Evolutionary conservation across 2,329 filamentous ascomycete species (phyloP).

Genomic region (Trichoderma guizhouense): DNA sequence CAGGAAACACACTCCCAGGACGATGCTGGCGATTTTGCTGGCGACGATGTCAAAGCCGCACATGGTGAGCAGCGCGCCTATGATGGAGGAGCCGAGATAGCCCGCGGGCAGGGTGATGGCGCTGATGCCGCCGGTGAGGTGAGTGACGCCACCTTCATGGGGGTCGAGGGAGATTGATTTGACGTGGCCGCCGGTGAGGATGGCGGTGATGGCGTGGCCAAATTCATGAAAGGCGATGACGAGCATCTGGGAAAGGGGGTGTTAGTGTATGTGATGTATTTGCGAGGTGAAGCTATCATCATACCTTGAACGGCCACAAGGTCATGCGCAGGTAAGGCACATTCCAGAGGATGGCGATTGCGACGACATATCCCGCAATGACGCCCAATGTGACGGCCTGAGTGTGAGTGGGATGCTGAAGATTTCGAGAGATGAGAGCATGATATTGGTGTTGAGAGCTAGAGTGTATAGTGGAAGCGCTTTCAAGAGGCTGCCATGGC

Average conservation of each 20-base stretch:
- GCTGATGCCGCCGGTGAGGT: conserved; percentile 69
- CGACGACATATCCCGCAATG: conserved; percentile 68
- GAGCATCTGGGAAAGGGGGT: conserved; percentile 58
- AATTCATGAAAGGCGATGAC: conserved; percentile 83
- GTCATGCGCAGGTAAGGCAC: conserved; percentile 71
- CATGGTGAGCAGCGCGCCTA: conserved; percentile 74
- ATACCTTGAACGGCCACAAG: conserved; percentile 77
- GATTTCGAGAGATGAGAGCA: conserved; percentile 40
- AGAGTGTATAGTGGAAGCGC: neutral
- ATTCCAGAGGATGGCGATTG: conserved; percentile 76
- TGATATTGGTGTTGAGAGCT: neutral
- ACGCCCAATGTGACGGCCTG: conserved; percentile 69
- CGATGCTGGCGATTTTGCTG: conserved; percentile 73
- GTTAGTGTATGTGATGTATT: neutral
- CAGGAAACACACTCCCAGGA: conserved; percentile 69
- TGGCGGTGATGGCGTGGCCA: conserved; percentile 69
- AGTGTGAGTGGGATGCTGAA: conserved; percentile 60
- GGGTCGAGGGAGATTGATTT: conserved; percentile 73
- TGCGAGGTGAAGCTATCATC: neutral
- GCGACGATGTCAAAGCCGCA: conserved; percentile 80
- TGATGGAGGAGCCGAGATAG: conserved; percentile 72
- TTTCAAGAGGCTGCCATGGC: conserved; percentile 8
- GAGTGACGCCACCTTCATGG: conserved; percentile 75
- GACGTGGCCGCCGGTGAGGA: conserved; percentile 69
- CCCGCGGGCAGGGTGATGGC: conserved; percentile 73